Conservation (phyloP, 768 basidiomycete genomes). For the Kwoniella mangroviensis region DNA sequence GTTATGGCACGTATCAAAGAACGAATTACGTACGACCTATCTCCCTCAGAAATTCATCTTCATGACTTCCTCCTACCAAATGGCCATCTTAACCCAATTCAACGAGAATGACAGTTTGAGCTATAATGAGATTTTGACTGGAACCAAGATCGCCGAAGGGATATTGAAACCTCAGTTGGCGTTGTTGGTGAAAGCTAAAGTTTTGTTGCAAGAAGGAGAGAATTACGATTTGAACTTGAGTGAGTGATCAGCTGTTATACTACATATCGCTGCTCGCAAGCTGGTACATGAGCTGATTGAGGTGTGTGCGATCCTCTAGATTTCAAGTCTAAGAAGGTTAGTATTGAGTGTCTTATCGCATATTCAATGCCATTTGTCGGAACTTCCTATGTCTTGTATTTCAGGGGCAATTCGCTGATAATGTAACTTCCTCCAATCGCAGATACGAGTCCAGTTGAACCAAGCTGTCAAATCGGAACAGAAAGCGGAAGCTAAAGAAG, state of each 20-base stretch:
- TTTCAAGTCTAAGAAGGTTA: conserved; percentile 83
- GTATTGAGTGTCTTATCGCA: too few species aligned
- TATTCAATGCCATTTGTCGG: too few species aligned
- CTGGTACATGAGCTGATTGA: neutral
- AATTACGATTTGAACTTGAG: conserved; percentile 91
- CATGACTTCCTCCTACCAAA: conserved; percentile 93
- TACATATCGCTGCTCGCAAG: too few species aligned
- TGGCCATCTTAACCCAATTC: conserved; percentile 91
- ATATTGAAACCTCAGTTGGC: conserved; percentile 66
- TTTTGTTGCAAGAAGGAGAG: conserved; percentile 82
- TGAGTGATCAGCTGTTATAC: conserved; percentile 49
- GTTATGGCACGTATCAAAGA: conserved; percentile 98
- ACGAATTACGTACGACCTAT: conserved; percentile 92
- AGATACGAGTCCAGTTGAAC: conserved; percentile 85
- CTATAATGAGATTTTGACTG: conserved; percentile 74
- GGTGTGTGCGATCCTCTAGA: conserved; percentile 58
- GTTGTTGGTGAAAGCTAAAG: conserved; percentile 82
- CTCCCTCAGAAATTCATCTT: conserved; percentile 93
- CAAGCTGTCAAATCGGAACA: conserved; percentile 92
- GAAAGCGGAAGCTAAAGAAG: conserved; percentile 85
- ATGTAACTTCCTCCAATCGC: too few species aligned
- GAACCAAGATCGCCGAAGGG: conserved; percentile 67
- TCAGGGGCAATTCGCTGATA: too few species aligned
- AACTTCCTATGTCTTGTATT: too few species aligned
- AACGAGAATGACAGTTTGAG: conserved; percentile 87